These are phyloP conservation scores for Hypoxylon rubiginosum DNA, from an alignment of 2,329 filamentous ascomycete species.

Conservation along the genomic window DNA sequence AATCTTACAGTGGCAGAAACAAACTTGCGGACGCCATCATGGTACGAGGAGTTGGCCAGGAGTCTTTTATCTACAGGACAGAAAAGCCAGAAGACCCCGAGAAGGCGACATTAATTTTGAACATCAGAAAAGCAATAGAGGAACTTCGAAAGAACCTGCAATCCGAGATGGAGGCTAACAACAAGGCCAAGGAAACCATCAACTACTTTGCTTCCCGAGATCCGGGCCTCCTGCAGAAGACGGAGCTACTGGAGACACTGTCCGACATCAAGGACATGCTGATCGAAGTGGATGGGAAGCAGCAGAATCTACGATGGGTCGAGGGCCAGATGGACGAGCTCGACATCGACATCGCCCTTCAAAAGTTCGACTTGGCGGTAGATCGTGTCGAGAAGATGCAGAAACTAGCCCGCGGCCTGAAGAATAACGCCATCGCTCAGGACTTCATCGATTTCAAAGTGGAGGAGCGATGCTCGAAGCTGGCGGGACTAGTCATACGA, in stretches of 20 bases:
- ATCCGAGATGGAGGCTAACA: slow-evolving; percentile 88
- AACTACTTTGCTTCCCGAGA: slow-evolving; percentile 88
- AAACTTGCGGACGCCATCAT: slow-evolving; percentile 89
- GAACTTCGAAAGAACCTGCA: slow-evolving; percentile 88
- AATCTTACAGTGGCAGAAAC: slow-evolving; percentile 68
- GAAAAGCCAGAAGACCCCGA: slow-evolving; percentile 84
- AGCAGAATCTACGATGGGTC: slow-evolving; percentile 96
- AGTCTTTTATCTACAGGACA: slow-evolving; percentile 94
- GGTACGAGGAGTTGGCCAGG: slow-evolving; percentile 85
- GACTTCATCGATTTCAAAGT: slow-evolving; percentile 94
- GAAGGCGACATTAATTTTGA: slow-evolving; percentile 85
- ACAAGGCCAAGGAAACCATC: slow-evolving; percentile 85
- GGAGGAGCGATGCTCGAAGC: slow-evolving; percentile 82
- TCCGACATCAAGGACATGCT: slow-evolving; percentile 88
- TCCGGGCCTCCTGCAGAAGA: slow-evolving; percentile 80
- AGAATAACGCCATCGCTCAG: slow-evolving; percentile 87
- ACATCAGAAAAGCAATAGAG: slow-evolving; percentile 92
- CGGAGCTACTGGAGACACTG: slow-evolving; percentile 82
- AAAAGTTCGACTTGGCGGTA: slow-evolving; percentile 88
- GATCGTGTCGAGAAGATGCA: slow-evolving; percentile 87
- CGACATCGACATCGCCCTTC: slow-evolving; percentile 94
- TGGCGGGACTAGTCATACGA: slow-evolving; percentile 82
- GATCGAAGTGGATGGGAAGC: slow-evolving; percentile 95
- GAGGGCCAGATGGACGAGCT: slow-evolving; percentile 95
- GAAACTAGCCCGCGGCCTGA: slow-evolving; percentile 81